Evolutionary conservation across 1,284 basidiomycete genomes (phyloP), one percentile per base, ranked within the genome.

Genomic region (Caloboletus firmus): DNA sequence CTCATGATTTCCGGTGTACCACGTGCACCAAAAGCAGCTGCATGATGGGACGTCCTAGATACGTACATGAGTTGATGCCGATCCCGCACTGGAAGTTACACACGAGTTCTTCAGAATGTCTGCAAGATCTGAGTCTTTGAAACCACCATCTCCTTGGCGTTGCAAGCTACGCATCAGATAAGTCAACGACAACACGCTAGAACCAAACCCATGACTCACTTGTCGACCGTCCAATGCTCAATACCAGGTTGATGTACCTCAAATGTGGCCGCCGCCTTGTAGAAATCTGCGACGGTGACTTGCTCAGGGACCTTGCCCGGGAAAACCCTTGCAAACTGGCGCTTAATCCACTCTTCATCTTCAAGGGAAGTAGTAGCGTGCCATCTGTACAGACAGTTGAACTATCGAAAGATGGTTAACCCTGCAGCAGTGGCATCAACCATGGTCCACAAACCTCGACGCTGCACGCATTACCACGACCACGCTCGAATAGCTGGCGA

Each of bases 351-450:
- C 55, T 83, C 62, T 62, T 88, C 88, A 55, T 93, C 90, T 52
- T 79, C 76, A 20, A 68, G 63, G 36, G 85, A 89, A 0, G 85
- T 85, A 0, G 89, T 88, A 1, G 88, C 82, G 52, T 93, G 90
- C 90, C 89, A 91, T 18, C 88, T 81, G 71, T 92, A 93, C 50
- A 93, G 71, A 59, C 87, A 85, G 65, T 93, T 91, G 77, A 92
- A 92, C 85, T 90, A 53, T 31, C 6, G 4, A 45, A 36, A 36
- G 0, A 6, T 3, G 3, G 28, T 68, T 15, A 55, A 55, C 26
- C 32, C 35, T 43, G 55, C 55, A 5, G 5, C 20, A 17, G 15
- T n/a, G 34, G 32, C 49, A 41, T 15, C 45, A 13, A 43, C 45
- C 34, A 37, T 54, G 31, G 22, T 48, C 35, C 34, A 62, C 74